phyloP scores from a whole-genome alignment of 257 asterid species.

The Penstemon eatonii region DNA sequence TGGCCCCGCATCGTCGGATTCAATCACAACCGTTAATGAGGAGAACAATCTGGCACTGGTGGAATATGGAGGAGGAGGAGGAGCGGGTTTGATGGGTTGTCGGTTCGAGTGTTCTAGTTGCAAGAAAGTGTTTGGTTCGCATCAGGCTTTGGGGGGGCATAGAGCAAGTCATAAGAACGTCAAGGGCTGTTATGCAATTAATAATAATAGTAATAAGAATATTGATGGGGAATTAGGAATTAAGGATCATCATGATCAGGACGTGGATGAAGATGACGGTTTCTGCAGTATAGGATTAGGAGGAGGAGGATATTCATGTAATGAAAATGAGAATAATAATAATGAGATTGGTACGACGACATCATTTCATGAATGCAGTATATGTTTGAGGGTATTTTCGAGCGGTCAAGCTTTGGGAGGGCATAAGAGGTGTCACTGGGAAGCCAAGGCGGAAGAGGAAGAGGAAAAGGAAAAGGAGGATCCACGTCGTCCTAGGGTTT shows the following conservation, averaged over 20 bases:
- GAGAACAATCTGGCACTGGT: neutral
- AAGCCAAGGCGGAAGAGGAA: constrained; percentile 36
- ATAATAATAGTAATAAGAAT: constrained; percentile 26
- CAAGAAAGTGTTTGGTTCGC: constrained; percentile 80
- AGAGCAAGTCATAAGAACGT: constrained; percentile 89
- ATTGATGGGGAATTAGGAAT: constrained; percentile 18
- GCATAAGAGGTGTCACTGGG: constrained; percentile 85
- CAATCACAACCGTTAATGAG: constrained; percentile 26
- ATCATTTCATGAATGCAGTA: constrained; percentile 49
- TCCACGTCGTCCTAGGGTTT: constrained; percentile 13
- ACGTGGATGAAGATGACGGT: constrained; percentile 18
- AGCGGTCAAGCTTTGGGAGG: constrained; percentile 82
- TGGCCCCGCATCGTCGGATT: constrained; percentile 35
- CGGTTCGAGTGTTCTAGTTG: constrained; percentile 79
- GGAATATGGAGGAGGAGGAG: no score
- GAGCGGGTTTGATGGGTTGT: constrained; percentile 2
- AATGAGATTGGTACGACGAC: neutral
- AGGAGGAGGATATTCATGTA: neutral
- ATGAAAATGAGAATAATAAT: neutral
- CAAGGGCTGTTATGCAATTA: constrained; percentile 76
- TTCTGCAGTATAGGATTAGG: constrained; percentile 9
- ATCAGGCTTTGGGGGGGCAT: constrained; percentile 83
- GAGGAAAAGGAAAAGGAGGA: neutral
- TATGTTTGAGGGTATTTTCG: constrained; percentile 71
- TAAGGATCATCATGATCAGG: neutral